Percentiles rank a stretch among this genome's conserved stretches.
Evolutionary conservation across 1,139 yeast genomes (phyloP).

Genomic region (Kodamaea anthophila): DNA sequence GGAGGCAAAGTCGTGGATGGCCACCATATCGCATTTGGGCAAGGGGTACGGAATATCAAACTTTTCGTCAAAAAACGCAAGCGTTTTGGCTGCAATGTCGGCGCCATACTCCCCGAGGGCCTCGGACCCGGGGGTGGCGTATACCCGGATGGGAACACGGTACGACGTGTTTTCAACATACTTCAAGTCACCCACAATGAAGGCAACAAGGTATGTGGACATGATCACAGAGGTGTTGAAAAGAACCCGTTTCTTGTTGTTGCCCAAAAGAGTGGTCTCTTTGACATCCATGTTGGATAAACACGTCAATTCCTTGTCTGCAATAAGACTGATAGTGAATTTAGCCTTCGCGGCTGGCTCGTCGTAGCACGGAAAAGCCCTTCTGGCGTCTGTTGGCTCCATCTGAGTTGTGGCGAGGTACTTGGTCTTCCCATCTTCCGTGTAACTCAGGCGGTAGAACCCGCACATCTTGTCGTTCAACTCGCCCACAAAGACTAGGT

Average conservation of each 20-base stretch:
- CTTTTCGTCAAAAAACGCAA: conserved; percentile 44
- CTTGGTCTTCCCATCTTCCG: conserved; percentile 53
- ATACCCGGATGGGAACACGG: conserved; percentile 44
- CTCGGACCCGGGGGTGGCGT: conserved; percentile 49
- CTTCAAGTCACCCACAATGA: conserved; percentile 28
- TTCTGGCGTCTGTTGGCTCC: conserved; percentile 81
- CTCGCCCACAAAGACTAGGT: conserved; percentile 59
- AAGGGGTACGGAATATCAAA: conserved; percentile 56
- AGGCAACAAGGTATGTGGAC: conserved; percentile 25
- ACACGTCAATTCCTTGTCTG: conserved; percentile 55
- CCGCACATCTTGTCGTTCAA: conserved; percentile 68
- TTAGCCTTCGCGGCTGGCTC: conserved; percentile 76
- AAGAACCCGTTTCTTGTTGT: conserved; percentile 43
- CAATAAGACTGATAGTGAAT: conserved; percentile 58
- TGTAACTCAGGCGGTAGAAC: conserved; percentile 73
- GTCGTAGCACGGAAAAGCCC: conserved; percentile 80
- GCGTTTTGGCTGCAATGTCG: conserved; percentile 45
- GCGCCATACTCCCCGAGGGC: conserved; percentile 46
- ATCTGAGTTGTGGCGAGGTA: conserved; percentile 76
- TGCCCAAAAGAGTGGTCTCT: conserved; percentile 38
- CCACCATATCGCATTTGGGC: conserved; percentile 53
- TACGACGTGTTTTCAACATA: conserved; percentile 25
- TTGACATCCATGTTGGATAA: conserved; percentile 76
- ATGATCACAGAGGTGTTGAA: conserved; percentile 26
- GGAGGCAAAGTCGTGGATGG: conserved; percentile 53